Evolutionary conservation across 2,329 filamentous ascomycete species (phyloP), one percentile per base, ranked within the genome.

Genomic region (Beauveria varroae): DNA sequence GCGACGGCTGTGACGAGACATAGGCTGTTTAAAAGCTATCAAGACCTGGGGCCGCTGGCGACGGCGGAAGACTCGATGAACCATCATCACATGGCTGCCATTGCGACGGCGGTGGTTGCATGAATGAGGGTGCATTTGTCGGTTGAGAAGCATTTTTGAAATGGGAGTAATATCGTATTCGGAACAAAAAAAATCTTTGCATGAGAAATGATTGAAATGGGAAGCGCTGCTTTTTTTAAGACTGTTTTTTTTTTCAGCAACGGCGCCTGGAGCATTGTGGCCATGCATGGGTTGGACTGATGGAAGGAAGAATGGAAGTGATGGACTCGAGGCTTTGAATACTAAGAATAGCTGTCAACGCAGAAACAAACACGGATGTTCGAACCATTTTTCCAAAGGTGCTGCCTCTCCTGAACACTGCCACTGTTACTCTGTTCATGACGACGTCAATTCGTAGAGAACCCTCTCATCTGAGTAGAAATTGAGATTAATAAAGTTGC

Each of bases 1-100:
- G 30, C 34, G 20, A 40, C 56, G 3, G n/a, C 50, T 18, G 37
- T 52, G 12, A 49, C 44, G 54, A 50, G 43, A n/a, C 16, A 63
- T 1, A 44, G 24, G 34, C 50, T 63, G 16, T 9, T 51, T 3
- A 44, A 56, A 24, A 34, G 20, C 8, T 60, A 60, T 20, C 56
- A 50, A 28, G 61, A 63, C 22, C 20, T 63, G 24, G 57, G 60
- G 20, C 57, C 51, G 3, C 54, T 37, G 7, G 9, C 26, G 24
- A 18, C 20, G 9, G 3, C 60, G 3, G 46, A 46, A 26, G 46
- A 57, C 12, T 46, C 26, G 16, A 53, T 53, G 40, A 62, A 52
- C 26, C 60, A 37, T 40, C 60, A 55, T 28, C 58, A 61, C 43
- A 55, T 61, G 58, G 50, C 58, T 22, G 58, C 58, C 10, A 55